Conservation (phyloP, 768 basidiomycete genomes). For the Mrakia blollopis region DNA sequence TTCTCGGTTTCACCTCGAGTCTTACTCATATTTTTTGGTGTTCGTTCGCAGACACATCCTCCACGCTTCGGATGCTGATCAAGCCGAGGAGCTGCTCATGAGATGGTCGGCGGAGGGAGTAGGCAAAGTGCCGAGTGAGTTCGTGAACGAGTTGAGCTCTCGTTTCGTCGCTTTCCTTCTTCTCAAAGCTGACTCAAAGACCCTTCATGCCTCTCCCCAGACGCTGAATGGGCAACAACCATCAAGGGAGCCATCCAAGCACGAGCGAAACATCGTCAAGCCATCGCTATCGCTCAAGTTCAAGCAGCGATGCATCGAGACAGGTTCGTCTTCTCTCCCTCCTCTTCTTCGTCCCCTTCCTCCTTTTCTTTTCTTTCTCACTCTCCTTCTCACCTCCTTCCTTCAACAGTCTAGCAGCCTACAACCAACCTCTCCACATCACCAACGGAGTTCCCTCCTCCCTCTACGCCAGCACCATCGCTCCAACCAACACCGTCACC, state of each 20-base stretch:
- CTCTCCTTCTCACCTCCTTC: not conserved
- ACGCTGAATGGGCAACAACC: slow-evolving; percentile 43
- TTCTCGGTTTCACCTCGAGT: not conserved
- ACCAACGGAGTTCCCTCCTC: slow-evolving; percentile 45
- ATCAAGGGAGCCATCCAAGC: slow-evolving; percentile 42
- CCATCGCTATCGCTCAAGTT: slow-evolving; percentile 43
- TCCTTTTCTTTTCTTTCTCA: not conserved
- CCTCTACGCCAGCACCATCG: slow-evolving; percentile 42
- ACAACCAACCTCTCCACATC: slow-evolving; percentile 36
- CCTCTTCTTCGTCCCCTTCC: not conserved
- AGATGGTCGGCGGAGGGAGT: slow-evolving; percentile 85
- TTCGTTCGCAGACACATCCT: slow-evolving; percentile 63
- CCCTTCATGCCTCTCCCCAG: slow-evolving; percentile 33
- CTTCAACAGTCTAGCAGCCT: not conserved
- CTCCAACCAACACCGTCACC: not conserved
- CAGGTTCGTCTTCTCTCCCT: not conserved
- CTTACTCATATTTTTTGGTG: not conserved
- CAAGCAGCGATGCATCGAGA: slow-evolving; percentile 38
- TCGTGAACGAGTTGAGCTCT: too few relatives aligned
- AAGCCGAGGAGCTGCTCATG: slow-evolving; percentile 76
- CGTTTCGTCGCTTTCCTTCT: not conserved
- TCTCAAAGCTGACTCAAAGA: not conserved
- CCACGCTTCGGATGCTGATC: slow-evolving; percentile 85
- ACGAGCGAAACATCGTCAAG: slow-evolving; percentile 44
- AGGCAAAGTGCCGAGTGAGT: slow-evolving; percentile 44